Evolutionary conservation across 2,329 filamentous ascomycete genomes (phyloP).

Genomic region (Pseudogymnoascus sp.): DNA sequence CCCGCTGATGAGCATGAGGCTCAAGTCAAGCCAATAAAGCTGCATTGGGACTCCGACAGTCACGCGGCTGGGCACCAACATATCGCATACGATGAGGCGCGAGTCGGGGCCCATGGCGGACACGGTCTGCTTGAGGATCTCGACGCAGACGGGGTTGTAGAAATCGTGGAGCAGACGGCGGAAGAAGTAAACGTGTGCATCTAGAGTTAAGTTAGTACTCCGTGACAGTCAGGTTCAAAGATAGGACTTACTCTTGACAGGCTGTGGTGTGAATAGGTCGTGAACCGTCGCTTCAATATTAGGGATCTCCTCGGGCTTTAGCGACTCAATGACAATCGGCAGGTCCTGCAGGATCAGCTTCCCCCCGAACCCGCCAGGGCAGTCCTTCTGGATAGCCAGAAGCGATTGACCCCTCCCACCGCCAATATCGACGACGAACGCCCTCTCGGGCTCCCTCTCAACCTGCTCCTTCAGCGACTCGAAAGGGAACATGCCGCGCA

Average conservation of each 20-base stretch:
- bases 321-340: slow-evolving; percentile 20
- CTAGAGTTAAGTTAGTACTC: slow-evolving; percentile 12
- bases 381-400: slow-evolving; percentile 14
- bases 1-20: slow-evolving; percentile 26
- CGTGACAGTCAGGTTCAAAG: background rate
- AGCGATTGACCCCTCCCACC: slow-evolving; percentile 17
- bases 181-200: slow-evolving; percentile 25
- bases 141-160: slow-evolving; percentile 20
- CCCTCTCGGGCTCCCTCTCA: slow-evolving; percentile 2
- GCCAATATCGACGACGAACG: slow-evolving; percentile 19
- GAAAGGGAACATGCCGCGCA: slow-evolving; percentile 21
- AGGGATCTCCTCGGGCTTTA: slow-evolving; percentile 19
- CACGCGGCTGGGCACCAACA: slow-evolving; percentile 21
- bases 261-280: slow-evolving; percentile 25
- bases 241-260: slow-evolving; percentile 20
- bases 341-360: slow-evolving; percentile 26
- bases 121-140: slow-evolving; percentile 22
- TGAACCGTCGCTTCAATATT: slow-evolving; percentile 24
- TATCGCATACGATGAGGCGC: slow-evolving; percentile 23
- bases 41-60: slow-evolving; percentile 23
- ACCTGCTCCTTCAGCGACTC: slow-evolving; percentile 14
- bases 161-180: slow-evolving; percentile 25
- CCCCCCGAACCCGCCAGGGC: slow-evolving; percentile 13
- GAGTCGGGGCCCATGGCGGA: slow-evolving; percentile 19
- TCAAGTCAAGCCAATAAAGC: slow-evolving; percentile 26